Percentiles rank a stretch among this genome's conserved stretches.
phyloP scores from a whole-genome alignment of 164 flowering plant genomes.

The Tinospora cordifolia region DNA sequence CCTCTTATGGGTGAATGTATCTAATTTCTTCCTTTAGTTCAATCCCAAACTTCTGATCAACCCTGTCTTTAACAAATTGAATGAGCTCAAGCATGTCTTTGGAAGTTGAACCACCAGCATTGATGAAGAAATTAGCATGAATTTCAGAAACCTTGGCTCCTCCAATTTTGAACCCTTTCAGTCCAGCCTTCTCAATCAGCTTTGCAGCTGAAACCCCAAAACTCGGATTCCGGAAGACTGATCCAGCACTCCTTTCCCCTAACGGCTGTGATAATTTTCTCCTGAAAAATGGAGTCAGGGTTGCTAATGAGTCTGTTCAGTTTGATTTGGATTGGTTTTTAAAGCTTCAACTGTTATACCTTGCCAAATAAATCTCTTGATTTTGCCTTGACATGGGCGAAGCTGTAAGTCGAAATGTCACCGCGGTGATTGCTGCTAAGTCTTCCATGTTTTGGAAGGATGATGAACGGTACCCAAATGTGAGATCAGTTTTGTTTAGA shows the following conservation, averaged over 20 bases:
- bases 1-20: constrained; percentile 9
- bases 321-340: too few relatives aligned
- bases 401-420: constrained; percentile 33
- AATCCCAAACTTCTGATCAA: constrained; percentile 10
- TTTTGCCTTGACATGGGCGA: constrained; percentile 23
- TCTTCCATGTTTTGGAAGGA: constrained; percentile 38
- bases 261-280: constrained; percentile 34
- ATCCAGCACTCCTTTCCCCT: constrained; percentile 34
- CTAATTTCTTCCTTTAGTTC: constrained; percentile 25
- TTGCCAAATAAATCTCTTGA: constrained; percentile 27
- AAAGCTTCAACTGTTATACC: constrained; percentile 17
- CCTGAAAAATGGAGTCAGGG: constrained; percentile 15
- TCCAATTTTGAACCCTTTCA: constrained; percentile 34
- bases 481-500: constrained; percentile 26
- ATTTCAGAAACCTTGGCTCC: constrained; percentile 37
- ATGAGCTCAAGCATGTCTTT: constrained; percentile 40
- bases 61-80: constrained; percentile 22
- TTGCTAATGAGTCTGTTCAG: too few relatives aligned
- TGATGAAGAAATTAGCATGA: constrained; percentile 24
- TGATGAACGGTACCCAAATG: constrained; percentile 38
- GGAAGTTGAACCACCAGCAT: constrained; percentile 32
- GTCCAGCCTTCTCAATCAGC: constrained; percentile 41
- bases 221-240: constrained; percentile 41
- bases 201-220: constrained; percentile 33
- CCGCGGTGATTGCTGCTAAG: constrained; percentile 41